Evolutionary conservation across 1,284 basidiomycete species (phyloP).

Genomic region (Sutorius eximius): DNA sequence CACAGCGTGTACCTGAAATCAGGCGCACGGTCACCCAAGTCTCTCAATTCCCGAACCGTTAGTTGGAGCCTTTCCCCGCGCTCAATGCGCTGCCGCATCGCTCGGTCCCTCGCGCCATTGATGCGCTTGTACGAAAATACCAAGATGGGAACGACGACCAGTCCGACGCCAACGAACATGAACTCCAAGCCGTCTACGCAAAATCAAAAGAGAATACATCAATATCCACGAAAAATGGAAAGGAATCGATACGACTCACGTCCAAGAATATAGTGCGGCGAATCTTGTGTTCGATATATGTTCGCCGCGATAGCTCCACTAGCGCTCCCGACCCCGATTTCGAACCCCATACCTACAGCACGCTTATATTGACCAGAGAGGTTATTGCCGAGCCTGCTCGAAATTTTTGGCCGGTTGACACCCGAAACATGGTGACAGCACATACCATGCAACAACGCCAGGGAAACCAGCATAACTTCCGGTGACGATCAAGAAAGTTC

Average conservation of each 20-base stretch:
- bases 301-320: constrained; percentile 44
- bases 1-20: constrained; percentile 63
- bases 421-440: background rate
- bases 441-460: constrained; percentile 63
- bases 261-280: constrained; percentile 60
- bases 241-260: constrained; percentile 42
- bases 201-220: background rate
- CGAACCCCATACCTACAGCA: constrained; percentile 45
- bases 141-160: constrained; percentile 50
- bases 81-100: constrained; percentile 32
- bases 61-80: constrained; percentile 28
- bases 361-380: constrained; percentile 51
- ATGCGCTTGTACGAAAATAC: constrained; percentile 54
- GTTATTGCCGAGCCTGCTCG: constrained; percentile 46
- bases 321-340: constrained; percentile 48
- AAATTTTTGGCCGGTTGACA: background rate
- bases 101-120: constrained; percentile 48
- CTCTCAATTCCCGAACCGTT: constrained; percentile 24
- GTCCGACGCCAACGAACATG: constrained; percentile 66
- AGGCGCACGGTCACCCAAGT: constrained; percentile 62
- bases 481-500: constrained; percentile 60
- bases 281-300: constrained; percentile 58
- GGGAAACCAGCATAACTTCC: constrained; percentile 65
- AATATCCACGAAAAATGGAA: background rate
- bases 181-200: constrained; percentile 59